These are phyloP conservation scores for Phaeotremella fagi DNA, from an alignment of 768 basidiomycete genomes.

Conservation along the genomic window DNA sequence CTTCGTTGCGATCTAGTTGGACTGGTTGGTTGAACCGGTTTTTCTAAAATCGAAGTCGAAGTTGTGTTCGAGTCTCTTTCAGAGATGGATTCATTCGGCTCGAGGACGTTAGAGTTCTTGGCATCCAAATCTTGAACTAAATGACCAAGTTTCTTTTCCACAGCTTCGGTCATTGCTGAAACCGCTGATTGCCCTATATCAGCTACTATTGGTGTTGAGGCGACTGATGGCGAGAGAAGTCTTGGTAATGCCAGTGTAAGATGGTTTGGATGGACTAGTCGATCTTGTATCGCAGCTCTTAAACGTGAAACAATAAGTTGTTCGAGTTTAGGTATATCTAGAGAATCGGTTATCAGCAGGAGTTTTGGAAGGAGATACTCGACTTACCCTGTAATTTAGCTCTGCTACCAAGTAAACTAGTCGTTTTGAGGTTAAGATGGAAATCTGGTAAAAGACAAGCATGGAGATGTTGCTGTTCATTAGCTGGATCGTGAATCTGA, in stretches of 20 bases:
- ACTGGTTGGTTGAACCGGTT: not conserved
- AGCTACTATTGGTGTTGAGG: constrained; percentile 26
- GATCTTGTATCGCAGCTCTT: constrained; percentile 55
- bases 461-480: constrained; percentile 56
- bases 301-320: constrained; percentile 87
- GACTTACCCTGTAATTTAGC: constrained; percentile 72
- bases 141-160: not conserved
- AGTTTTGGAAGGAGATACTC: not conserved
- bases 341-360: not conserved
- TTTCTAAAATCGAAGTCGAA: not conserved
- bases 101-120: not conserved
- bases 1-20: constrained; percentile 6
- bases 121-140: not conserved
- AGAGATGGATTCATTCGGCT: not conserved
- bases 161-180: constrained; percentile 29
- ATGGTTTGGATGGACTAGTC: constrained; percentile 47
- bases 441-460: constrained; percentile 82
- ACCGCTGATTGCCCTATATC: constrained; percentile 35
- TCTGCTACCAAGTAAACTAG: constrained; percentile 87
- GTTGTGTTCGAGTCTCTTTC: too few species aligned
- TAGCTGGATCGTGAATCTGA: constrained; percentile 48
- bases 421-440: constrained; percentile 76
- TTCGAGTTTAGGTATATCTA: constrained; percentile 90
- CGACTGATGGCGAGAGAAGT: constrained; percentile 26
- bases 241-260: constrained; percentile 38